A percentile compares a stretch with the other conserved stretches of the same genome.
Evolutionary conservation across 257 asterid species (phyloP).

Genomic region (Nicotiana benthamiana): DNA sequence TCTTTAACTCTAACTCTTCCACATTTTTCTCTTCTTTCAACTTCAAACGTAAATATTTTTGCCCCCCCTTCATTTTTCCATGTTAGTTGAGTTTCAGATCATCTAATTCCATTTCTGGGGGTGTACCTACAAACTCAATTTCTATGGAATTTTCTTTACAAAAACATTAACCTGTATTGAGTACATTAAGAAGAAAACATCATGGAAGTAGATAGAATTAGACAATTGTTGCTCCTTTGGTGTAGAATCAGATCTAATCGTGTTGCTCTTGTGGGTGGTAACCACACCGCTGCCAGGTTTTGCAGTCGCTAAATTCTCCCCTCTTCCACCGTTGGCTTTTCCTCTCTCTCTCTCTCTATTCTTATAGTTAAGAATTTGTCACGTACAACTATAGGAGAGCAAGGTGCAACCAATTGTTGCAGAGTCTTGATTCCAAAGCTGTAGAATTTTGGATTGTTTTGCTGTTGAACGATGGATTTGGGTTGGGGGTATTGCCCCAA

Average conservation of each 20-base stretch:
- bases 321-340: slow-evolving; percentile 7
- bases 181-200: neutral
- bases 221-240: slow-evolving; percentile 52
- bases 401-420: neutral
- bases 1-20: neutral
- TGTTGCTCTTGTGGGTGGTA: slow-evolving; percentile 75
- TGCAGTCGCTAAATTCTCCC: slow-evolving; percentile 52
- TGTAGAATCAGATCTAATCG: slow-evolving; percentile 31
- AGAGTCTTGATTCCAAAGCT: neutral
- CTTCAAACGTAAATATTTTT: neutral
- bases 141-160: neutral
- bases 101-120: slow-evolving; percentile 3
- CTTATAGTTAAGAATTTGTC: slow-evolving; percentile 5
- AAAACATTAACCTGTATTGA: neutral
- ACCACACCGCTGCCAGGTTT: slow-evolving; percentile 81
- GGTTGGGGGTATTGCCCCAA: slow-evolving; percentile 17
- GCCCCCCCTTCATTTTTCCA: neutral
- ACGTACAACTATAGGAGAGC: neutral
- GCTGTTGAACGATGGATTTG: slow-evolving; percentile 27
- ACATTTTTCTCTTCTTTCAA: neutral
- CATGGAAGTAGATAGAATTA: slow-evolving; percentile 71
- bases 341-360: slow-evolving; percentile 22
- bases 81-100: slow-evolving; percentile 18
- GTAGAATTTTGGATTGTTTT: neutral
- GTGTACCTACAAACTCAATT: neutral